Evolutionary conservation across 2,329 filamentous ascomycete species (phyloP).

Genomic region (Colletotrichum zoysiae): DNA sequence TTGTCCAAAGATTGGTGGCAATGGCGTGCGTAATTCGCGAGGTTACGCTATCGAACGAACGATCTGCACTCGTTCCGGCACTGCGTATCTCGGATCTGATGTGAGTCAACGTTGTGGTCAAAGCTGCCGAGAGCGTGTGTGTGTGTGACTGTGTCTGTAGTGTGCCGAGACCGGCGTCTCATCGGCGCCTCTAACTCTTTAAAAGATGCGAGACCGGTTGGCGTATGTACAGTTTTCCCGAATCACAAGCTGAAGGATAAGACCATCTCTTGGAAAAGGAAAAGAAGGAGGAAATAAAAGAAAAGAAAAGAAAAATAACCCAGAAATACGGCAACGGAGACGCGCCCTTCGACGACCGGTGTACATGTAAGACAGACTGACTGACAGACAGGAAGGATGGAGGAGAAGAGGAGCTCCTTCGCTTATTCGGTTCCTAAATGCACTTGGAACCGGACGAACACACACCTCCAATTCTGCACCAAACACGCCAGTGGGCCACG

Average conservation of each 20-base stretch:
- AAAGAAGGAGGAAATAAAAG: not conserved
- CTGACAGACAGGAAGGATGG: no score
- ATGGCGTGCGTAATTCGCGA: constrained; percentile 2
- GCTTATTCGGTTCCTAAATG: not conserved
- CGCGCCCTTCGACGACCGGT: not conserved
- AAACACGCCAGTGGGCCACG: not conserved
- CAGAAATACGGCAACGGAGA: not conserved
- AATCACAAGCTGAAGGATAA: constrained; percentile 33
- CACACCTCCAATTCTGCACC: not conserved
- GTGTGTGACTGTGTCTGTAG: no score
- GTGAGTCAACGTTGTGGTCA: constrained; percentile 23
- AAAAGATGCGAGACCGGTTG: constrained; percentile 8
- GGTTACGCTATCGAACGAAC: not conserved
- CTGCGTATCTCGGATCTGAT: constrained; percentile 8
- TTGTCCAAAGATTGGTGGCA: not conserved
- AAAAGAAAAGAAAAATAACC: not conserved
- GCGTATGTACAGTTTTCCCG: constrained; percentile 13
- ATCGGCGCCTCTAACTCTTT: not conserved
- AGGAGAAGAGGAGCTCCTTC: constrained; percentile 5
- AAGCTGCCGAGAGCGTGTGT: not conserved
- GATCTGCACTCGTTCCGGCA: constrained; percentile 5
- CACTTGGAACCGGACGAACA: not conserved
- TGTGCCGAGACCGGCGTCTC: constrained; percentile 35
- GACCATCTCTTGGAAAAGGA: constrained; percentile 15
- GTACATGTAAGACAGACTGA: constrained; percentile 13